These are phyloP conservation scores for Aureobasidium namibiae DNA, from an alignment of 2,329 filamentous ascomycete species.

Conservation along the genomic window DNA sequence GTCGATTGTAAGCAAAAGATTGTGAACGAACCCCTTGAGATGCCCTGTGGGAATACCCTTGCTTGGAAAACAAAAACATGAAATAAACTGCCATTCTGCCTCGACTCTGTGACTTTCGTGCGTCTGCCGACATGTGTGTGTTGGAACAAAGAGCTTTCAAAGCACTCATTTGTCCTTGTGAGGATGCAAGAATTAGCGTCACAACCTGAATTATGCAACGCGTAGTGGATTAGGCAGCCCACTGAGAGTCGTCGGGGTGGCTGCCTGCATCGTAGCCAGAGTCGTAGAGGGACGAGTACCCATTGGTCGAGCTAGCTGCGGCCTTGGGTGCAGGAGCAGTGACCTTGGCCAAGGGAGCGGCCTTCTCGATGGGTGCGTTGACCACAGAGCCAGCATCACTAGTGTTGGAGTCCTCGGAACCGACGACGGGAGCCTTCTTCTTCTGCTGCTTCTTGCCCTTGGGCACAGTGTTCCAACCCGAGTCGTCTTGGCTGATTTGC, in stretches of 20 bases:
- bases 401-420: constrained; percentile 10
- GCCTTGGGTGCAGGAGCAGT: constrained; percentile 10
- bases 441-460: constrained; percentile 47
- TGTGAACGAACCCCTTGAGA: background rate
- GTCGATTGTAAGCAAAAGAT: background rate
- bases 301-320: constrained; percentile 13
- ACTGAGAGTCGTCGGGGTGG: constrained; percentile 33
- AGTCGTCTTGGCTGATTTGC: constrained; percentile 40
- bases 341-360: constrained; percentile 6
- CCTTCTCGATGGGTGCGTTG: constrained; percentile 12
- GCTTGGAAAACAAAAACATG: background rate
- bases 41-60: constrained; percentile 8
- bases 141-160: background rate
- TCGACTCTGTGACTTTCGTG: background rate
- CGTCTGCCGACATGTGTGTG: background rate
- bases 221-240: constrained; percentile 18
- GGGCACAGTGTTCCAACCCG: constrained; percentile 54
- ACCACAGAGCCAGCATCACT: constrained; percentile 8
- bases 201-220: background rate
- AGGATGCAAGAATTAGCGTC: background rate
- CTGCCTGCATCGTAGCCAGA: constrained; percentile 15
- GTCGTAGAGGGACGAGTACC: constrained; percentile 12
- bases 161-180: background rate
- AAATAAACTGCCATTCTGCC: background rate
- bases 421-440: constrained; percentile 30